phyloP scores from a whole-genome alignment of 2,329 filamentous ascomycete species.

The Colletotrichum orchidophilum region DNA sequence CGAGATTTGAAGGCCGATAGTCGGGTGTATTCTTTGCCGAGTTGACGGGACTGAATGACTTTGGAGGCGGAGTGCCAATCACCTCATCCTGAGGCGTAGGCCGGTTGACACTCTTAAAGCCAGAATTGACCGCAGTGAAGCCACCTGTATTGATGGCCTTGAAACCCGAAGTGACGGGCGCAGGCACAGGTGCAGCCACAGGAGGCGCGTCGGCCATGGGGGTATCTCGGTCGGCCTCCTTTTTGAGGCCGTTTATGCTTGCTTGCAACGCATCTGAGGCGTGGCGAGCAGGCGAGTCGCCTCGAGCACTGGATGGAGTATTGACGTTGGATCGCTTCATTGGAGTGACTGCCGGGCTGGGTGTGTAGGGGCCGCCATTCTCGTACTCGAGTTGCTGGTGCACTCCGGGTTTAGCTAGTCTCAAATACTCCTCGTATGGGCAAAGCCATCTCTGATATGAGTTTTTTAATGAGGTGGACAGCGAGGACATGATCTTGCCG shows the following conservation, averaged over 20 bases:
- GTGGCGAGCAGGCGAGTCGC: conserved; percentile 73
- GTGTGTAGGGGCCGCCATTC: conserved; percentile 90
- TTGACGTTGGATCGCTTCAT: conserved; percentile 72
- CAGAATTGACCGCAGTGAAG: conserved; percentile 78
- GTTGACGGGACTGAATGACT: conserved; percentile 68
- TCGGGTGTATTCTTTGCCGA: conserved; percentile 74
- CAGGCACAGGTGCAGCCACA: conserved; percentile 46
- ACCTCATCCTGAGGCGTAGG: conserved; percentile 46
- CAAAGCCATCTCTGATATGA: conserved; percentile 97
- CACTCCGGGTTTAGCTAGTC: conserved; percentile 92
- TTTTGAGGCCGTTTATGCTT: conserved; percentile 55
- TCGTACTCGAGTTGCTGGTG: conserved; percentile 94
- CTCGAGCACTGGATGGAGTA: conserved; percentile 66
- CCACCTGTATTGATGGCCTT: conserved; percentile 67
- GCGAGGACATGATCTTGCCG: conserved; percentile 98
- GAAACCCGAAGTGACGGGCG: conserved; percentile 64
- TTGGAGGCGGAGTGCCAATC: conserved; percentile 70
- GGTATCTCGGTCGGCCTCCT: conserved; percentile 58
- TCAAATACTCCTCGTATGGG: conserved; percentile 94
- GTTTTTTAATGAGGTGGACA: conserved; percentile 97
- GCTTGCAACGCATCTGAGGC: conserved; percentile 64
- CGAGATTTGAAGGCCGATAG: conserved; percentile 63
- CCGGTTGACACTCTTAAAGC: conserved; percentile 75
- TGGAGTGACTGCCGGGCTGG: conserved; percentile 74
- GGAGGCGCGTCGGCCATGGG: conserved; percentile 57